These are phyloP conservation scores for rapeseed (Brassica napus) DNA, from an alignment of 345 rosid species.

Conservation along the genomic window DNA sequence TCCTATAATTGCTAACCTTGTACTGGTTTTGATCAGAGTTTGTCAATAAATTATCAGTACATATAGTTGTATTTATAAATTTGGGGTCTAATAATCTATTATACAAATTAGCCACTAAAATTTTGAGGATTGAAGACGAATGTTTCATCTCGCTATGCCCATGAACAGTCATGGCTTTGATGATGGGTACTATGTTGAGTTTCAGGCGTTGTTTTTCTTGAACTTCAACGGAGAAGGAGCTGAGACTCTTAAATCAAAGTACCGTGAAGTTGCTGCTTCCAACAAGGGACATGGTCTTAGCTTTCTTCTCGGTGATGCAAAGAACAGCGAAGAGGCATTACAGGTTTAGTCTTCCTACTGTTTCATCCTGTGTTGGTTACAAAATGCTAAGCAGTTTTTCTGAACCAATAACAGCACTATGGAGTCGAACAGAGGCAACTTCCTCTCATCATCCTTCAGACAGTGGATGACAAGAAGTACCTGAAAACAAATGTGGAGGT, in stretches of 20 bases:
- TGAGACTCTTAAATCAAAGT: conserved; percentile 68
- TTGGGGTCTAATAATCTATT: no score
- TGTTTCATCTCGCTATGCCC: no score
- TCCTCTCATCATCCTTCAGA: conserved; percentile 78
- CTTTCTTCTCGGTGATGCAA: conserved; percentile 88
- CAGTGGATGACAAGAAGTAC: conserved; percentile 78
- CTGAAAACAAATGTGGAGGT: conserved; percentile 71
- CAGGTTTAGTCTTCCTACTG: conserved; percentile 60
- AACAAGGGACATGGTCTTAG: conserved; percentile 68
- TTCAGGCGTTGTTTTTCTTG: conserved; percentile 81
- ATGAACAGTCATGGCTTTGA: neutral
- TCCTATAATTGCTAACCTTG: neutral
- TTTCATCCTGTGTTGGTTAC: conserved; percentile 1
- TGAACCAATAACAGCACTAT: conserved; percentile 63
- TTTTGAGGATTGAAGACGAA: no score
- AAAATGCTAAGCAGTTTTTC: neutral
- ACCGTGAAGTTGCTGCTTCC: conserved; percentile 69
- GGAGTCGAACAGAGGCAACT: conserved; percentile 84
- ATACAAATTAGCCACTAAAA: no score
- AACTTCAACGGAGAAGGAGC: conserved; percentile 61
- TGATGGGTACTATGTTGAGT: conserved; percentile 16
- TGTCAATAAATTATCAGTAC: no score
- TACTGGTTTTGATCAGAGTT: neutral
- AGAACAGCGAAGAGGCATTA: conserved; percentile 82
- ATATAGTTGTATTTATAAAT: no score